Conservation (phyloP, 2,329 filamentous ascomycete species). For the Trichoderma endophyticum region DNA sequence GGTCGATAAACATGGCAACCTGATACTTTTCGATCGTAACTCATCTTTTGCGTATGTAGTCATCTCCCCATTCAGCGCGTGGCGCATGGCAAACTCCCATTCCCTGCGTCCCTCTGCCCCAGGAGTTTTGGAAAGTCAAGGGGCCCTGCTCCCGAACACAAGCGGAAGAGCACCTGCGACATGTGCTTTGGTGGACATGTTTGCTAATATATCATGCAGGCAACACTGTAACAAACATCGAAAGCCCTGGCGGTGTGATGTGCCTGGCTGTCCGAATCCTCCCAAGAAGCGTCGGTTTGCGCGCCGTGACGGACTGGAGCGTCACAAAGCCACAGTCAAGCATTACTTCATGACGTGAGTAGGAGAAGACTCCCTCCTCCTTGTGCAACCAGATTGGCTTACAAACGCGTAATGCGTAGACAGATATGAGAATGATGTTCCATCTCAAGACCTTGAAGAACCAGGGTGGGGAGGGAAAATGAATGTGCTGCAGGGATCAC, state of each 20-base stretch:
- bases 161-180: background rate
- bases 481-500: background rate
- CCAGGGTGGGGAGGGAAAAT: background rate
- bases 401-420: background rate
- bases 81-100: background rate
- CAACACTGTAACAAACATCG: constrained; percentile 44
- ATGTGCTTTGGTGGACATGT: background rate
- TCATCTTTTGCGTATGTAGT: constrained; percentile 39
- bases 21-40: constrained; percentile 41
- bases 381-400: background rate
- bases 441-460: background rate
- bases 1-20: constrained; percentile 37
- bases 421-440: background rate
- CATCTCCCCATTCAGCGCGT: background rate
- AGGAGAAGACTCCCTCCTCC: background rate
- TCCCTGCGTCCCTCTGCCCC: background rate
- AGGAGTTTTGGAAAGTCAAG: background rate
- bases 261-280: constrained; percentile 40
- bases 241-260: constrained; percentile 40
- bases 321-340: constrained; percentile 41
- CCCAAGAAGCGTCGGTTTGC: constrained; percentile 42
- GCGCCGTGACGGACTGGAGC: constrained; percentile 41
- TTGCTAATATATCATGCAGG: constrained; percentile 26
- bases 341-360: constrained; percentile 33
- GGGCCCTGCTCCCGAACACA: background rate